phyloP scores from a whole-genome alignment of 257 asterid species.

The Lavandula angustifolia region DNA sequence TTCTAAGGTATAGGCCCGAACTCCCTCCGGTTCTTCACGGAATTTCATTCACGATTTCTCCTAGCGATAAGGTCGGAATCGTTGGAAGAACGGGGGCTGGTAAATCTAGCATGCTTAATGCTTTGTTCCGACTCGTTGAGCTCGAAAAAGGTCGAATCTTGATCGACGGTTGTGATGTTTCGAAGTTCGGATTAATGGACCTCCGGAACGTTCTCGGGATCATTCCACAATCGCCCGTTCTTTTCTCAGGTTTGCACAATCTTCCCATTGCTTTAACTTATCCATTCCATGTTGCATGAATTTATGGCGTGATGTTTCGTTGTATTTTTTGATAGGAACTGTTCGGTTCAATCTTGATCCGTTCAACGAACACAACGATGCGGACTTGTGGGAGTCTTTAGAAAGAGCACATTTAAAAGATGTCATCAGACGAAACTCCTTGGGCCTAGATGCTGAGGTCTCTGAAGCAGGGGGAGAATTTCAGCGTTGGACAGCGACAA shows the following conservation, averaged over 20 bases:
- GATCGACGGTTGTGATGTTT: slow-evolving; percentile 73
- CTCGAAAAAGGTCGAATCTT: slow-evolving; percentile 79
- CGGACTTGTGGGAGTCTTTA: slow-evolving; percentile 97
- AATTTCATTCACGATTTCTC: slow-evolving; percentile 74
- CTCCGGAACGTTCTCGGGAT: slow-evolving; percentile 94
- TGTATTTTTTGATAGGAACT: slow-evolving; percentile 54
- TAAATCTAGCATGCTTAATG: slow-evolving; percentile 96
- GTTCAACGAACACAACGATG: slow-evolving; percentile 89
- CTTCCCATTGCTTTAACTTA: neutral
- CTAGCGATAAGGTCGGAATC: slow-evolving; percentile 91
- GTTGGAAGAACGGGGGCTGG: slow-evolving; percentile 99
- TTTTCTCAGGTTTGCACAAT: slow-evolving; percentile 80
- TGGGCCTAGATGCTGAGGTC: slow-evolving; percentile 93
- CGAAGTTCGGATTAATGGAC: slow-evolving; percentile 81
- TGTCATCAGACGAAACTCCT: slow-evolving; percentile 74
- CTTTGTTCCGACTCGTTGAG: slow-evolving; percentile 89
- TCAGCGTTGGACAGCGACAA: slow-evolving; percentile 98
- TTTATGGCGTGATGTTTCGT: slow-evolving; percentile 6
- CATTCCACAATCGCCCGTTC: slow-evolving; percentile 95
- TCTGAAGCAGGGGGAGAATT: slow-evolving; percentile 97
- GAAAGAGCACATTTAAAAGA: slow-evolving; percentile 97
- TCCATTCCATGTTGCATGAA: neutral
- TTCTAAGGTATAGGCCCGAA: slow-evolving; percentile 89
- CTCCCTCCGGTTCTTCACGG: slow-evolving; percentile 96
- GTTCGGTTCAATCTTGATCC: slow-evolving; percentile 97